phyloP scores from a whole-genome alignment of 345 rosid species.

The Gossypium stocksii region DNA sequence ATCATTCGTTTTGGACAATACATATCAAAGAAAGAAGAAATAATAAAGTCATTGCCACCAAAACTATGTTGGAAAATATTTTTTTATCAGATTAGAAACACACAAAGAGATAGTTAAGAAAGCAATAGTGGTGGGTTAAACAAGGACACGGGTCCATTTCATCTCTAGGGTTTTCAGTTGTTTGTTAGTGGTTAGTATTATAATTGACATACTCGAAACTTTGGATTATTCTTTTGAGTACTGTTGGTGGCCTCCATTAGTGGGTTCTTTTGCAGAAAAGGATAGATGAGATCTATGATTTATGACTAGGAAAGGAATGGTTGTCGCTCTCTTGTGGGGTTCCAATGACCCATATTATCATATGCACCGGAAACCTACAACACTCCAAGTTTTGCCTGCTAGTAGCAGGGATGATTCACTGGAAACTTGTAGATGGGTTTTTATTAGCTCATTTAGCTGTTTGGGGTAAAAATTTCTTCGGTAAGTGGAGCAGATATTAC shows the following conservation, averaged over 20 bases:
- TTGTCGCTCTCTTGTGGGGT: conserved; percentile 18
- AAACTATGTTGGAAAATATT: neutral
- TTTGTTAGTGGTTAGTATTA: conserved; percentile 13
- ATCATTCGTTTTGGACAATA: neutral
- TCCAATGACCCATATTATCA: conserved; percentile 14
- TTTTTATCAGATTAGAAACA: conserved; percentile 8
- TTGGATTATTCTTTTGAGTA: conserved; percentile 21
- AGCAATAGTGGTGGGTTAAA: neutral
- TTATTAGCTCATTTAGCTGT: conserved; percentile 9
- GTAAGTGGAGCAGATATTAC: conserved; percentile 21
- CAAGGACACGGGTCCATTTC: conserved; percentile 20
- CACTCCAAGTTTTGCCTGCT: conserved; percentile 14
- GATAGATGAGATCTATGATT: conserved; percentile 18
- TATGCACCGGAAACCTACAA: conserved; percentile 14
- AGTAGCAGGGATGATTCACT: conserved; percentile 16
- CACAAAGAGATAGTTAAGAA: neutral
- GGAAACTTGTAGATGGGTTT: conserved; percentile 15
- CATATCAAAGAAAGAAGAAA: neutral
- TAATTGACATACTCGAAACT: conserved; percentile 18
- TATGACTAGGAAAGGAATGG: conserved; percentile 26
- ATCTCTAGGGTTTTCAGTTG: conserved; percentile 41
- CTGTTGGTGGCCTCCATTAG: conserved; percentile 19
- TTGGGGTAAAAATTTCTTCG: conserved; percentile 11
- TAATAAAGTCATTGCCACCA: conserved; percentile 5
- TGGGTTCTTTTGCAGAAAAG: conserved; percentile 19